Percentiles rank a stretch among this genome's conserved stretches.
Evolutionary conservation across 805 yeast genomes (phyloP).

Genomic region (Cyberlindnera americana): DNA sequence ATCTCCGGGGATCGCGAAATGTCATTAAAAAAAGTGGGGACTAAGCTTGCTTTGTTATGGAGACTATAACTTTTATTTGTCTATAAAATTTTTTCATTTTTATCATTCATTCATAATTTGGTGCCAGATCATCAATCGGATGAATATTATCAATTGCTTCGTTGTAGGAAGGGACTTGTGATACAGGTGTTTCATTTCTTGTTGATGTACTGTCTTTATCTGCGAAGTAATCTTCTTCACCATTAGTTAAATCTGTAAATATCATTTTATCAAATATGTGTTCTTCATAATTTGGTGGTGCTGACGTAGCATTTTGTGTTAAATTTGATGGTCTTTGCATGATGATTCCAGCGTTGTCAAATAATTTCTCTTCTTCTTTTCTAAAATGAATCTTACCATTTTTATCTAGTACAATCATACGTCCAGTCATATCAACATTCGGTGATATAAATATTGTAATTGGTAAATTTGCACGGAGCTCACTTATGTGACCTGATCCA

Average conservation of each 20-base stretch:
- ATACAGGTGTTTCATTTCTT: conserved; percentile 29
- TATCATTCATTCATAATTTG: conserved; percentile 42
- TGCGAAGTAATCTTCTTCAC: conserved; percentile 4
- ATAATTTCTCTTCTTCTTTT: conserved; percentile 32
- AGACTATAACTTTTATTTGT: too few species aligned
- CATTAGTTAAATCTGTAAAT: conserved; percentile 13
- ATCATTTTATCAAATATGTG: conserved; percentile 60
- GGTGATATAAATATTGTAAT: conserved; percentile 70
- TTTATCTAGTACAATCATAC: conserved; percentile 36
- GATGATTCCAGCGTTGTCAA: conserved; percentile 20
- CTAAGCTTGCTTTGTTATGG: too few species aligned
- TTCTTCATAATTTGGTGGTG: conserved; percentile 75
- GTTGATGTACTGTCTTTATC: background rate
- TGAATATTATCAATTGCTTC: conserved; percentile 58
- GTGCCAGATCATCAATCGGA: conserved; percentile 45
- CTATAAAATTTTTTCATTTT: too few species aligned
- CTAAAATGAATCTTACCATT: conserved; percentile 40
- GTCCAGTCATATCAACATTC: conserved; percentile 55
- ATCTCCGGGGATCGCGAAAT: too few species aligned
- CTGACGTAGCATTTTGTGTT: conserved; percentile 44
- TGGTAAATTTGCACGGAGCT: conserved; percentile 83
- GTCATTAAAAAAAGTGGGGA: too few species aligned
- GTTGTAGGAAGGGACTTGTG: conserved; percentile 71
- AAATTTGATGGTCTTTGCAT: conserved; percentile 15
- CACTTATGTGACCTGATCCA: conserved; percentile 79